These are phyloP conservation scores for Cucurbita argyrosperma DNA, from an alignment of 306 rosid genomes.

Conservation along the genomic window DNA sequence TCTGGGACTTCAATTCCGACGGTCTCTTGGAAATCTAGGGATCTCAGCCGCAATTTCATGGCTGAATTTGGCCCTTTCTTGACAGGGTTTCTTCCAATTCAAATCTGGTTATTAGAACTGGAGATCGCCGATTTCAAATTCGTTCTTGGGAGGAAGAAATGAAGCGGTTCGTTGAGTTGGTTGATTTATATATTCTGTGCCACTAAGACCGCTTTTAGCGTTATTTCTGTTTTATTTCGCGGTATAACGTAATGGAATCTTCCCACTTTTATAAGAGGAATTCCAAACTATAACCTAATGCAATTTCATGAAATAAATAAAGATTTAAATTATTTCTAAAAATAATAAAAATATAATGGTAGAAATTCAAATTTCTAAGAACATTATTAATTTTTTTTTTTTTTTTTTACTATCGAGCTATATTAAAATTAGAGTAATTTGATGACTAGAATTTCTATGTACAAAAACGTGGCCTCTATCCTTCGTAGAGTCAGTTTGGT, in stretches of 20 bases:
- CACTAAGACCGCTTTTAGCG: neutral
- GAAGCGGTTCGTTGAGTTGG: neutral
- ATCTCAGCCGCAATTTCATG: slow-evolving; percentile 65
- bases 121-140: neutral
- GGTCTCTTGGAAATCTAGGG: slow-evolving; percentile 47
- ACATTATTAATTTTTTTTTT: no score
- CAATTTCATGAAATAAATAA: no score
- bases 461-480: neutral
- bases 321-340: no score
- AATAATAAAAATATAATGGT: no score
- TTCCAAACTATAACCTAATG: no score
- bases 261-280: neutral
- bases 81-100: neutral
- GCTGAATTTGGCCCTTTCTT: neutral
- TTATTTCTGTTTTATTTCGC: neutral
- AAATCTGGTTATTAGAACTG: neutral
- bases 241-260: neutral
- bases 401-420: no score
- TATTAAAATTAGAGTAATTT: no score
- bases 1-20: slow-evolving; percentile 39
- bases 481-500: neutral
- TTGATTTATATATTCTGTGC: neutral
- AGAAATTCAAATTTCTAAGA: no score
- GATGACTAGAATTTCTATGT: neutral
- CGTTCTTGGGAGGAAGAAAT: neutral